These are phyloP conservation scores for Elaeagnus macrophylla DNA, from an alignment of 306 rosid species.

Conservation along the genomic window DNA sequence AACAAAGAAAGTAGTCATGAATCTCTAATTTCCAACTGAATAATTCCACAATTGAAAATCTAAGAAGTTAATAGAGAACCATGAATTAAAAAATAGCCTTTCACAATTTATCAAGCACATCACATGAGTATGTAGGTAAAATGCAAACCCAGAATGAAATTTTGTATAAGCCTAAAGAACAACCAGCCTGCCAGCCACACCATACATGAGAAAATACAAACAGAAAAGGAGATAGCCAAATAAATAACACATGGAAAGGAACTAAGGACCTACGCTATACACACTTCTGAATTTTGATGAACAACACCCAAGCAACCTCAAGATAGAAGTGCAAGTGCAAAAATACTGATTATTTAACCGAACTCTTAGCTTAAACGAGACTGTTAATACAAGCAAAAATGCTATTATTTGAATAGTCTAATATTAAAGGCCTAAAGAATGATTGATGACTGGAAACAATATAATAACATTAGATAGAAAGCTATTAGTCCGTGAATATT, in stretches of 20 bases:
- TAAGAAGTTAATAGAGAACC: neutral
- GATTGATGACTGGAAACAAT: constrained; percentile 13
- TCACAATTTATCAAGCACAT: constrained; percentile 9
- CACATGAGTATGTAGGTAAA: constrained; percentile 1
- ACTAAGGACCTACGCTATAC: neutral
- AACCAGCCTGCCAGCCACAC: constrained; percentile 1
- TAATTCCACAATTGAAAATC: too few relatives aligned
- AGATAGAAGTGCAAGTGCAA: constrained; percentile 1
- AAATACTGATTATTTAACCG: neutral
- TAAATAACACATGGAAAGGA: neutral
- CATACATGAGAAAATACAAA: constrained; percentile 7
- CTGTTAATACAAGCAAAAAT: constrained; percentile 1
- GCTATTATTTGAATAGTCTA: constrained; percentile 5
- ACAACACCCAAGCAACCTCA: neutral
- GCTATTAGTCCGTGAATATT: constrained; percentile 24
- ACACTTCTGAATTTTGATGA: neutral
- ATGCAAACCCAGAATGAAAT: constrained; percentile 10
- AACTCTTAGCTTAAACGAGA: constrained; percentile 8
- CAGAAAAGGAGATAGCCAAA: constrained; percentile 9
- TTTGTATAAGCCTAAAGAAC: constrained; percentile 3
- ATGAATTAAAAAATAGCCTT: constrained; percentile 1
- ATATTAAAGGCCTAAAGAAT: constrained; percentile 27
- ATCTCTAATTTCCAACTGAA: too few relatives aligned
- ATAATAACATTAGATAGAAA: constrained; percentile 8
- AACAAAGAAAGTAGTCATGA: too few relatives aligned